Conservation (phyloP, 768 basidiomycete species). For the Mycena rosella region DNA sequence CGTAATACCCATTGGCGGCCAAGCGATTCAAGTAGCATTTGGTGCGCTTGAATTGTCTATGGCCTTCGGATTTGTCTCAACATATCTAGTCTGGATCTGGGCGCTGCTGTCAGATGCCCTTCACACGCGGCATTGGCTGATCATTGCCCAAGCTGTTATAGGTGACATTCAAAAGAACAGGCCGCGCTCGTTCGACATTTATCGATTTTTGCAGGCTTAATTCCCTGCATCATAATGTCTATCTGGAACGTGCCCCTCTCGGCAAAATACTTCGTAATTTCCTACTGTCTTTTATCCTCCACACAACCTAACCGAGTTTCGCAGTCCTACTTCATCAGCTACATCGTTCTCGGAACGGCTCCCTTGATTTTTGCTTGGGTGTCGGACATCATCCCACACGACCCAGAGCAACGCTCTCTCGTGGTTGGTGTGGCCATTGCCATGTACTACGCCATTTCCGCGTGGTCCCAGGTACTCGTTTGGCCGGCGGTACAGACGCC, state of each 20-base stretch:
- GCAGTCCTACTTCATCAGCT: constrained; percentile 3
- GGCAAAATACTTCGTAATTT: neutral
- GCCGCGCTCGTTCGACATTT: neutral
- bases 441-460: constrained; percentile 2
- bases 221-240: constrained; percentile 1
- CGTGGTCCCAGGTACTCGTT: constrained; percentile 5
- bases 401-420: constrained; percentile 2
- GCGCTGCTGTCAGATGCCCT: neutral
- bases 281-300: neutral
- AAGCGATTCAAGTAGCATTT: constrained; percentile 1
- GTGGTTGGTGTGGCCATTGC: constrained; percentile 2
- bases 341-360: constrained; percentile 5
- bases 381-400: constrained; percentile 5
- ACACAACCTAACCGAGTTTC: neutral
- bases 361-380: constrained; percentile 8
- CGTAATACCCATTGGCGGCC: constrained; percentile 1
- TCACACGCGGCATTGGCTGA: neutral
- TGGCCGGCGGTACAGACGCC: neutral
- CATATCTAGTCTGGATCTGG: constrained; percentile 1
- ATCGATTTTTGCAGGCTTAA: neutral
- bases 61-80: neutral
- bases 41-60: neutral
- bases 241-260: neutral
- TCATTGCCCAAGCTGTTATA: constrained; percentile 5
- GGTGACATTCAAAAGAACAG: neutral